Base-by-base conservation (phyloP, 2,329 filamentous ascomycete species). In the Monosporascus sp. region DNA sequence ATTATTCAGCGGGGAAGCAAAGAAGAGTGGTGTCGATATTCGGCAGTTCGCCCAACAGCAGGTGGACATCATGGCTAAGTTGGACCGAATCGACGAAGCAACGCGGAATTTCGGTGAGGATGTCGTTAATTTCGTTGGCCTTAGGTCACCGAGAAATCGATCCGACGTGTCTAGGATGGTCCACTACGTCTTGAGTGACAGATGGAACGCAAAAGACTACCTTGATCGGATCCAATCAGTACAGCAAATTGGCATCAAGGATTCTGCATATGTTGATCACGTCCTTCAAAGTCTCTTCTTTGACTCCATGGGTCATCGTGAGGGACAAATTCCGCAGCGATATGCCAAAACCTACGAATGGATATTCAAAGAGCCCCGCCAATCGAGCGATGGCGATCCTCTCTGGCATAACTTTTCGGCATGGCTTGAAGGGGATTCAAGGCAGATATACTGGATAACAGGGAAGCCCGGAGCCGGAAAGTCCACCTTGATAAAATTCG, bases 401-500 rank as follows among this genome's bases (percentile, higher is more conserved):
- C 31, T 45, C 16, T 56, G 52, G 50, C 46, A 48, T 20, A 50
- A 38, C 48, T 55, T 55, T 37, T 14, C 50, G 7, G 19, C 27
- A 11, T 59, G 53, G 53, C 35, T 58, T 3, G 24, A 43, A 17
- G 27, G 50, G 2, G 6, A 40, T 3, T 48, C 52, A 3, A 22
- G 48, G 6, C 14, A 46, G 6, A 43, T 56, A 3, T 62, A 57
- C 48, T 62, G 58, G 60, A 55, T 62, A 3, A 56, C 54, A 1
- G 58, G 59, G 1, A 63, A 61, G 44, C 54, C 58, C 1, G 61
- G 61, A 3, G 26, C 53, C 2, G 58, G 58, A 7, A 60, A 60
- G 31, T 58, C 58, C 2, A 60, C 58, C 11, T 48, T 59, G 37
- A 55, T 61, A 40, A 61, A 60, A 41, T 61, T 51, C 31, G 46